These are phyloP conservation scores for Tylopilus vinaceipallidus DNA, from an alignment of 768 basidiomycete genomes.

Conservation along the genomic window DNA sequence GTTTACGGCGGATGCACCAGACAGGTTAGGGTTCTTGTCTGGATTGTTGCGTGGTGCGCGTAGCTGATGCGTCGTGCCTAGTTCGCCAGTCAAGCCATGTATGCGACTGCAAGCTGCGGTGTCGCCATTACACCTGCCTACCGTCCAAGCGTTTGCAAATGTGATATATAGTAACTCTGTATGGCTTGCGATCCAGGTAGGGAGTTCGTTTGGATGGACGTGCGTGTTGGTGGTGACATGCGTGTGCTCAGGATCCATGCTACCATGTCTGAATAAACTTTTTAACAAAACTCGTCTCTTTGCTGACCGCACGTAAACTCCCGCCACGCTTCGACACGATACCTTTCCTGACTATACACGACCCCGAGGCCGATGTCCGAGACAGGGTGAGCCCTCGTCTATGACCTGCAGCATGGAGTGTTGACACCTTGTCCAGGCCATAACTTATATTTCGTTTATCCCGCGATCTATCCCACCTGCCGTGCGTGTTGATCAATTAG, in stretches of 20 bases:
- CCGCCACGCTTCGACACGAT: constrained; percentile 76
- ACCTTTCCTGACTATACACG: constrained; percentile 85
- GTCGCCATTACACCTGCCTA: constrained; percentile 75
- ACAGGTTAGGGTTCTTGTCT: constrained; percentile 40
- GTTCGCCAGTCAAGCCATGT: constrained; percentile 65
- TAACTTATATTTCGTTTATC: constrained; percentile 52
- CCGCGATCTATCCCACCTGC: constrained; percentile 49
- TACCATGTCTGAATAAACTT: constrained; percentile 82
- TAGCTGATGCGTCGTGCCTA: constrained; percentile 41
- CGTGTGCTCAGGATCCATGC: constrained; percentile 66
- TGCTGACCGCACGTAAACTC: constrained; percentile 65
- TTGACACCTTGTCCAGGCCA: constrained; percentile 41
- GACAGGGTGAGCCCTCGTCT: constrained; percentile 43
- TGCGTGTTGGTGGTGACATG: constrained; percentile 38
- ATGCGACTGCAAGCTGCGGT: constrained; percentile 82
- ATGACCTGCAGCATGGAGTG: not conserved
- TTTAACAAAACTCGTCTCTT: constrained; percentile 66
- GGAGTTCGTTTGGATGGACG: constrained; percentile 56
- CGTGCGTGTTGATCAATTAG: constrained; percentile 63
- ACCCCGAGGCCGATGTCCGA: constrained; percentile 84
- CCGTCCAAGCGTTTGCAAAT: constrained; percentile 53
- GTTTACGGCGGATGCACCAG: constrained; percentile 50
- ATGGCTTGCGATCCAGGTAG: constrained; percentile 66
- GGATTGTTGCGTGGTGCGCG: not conserved
- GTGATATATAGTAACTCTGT: constrained; percentile 63